Base-by-base conservation (phyloP, 768 basidiomycete species). In the Podaxis sp. region DNA sequence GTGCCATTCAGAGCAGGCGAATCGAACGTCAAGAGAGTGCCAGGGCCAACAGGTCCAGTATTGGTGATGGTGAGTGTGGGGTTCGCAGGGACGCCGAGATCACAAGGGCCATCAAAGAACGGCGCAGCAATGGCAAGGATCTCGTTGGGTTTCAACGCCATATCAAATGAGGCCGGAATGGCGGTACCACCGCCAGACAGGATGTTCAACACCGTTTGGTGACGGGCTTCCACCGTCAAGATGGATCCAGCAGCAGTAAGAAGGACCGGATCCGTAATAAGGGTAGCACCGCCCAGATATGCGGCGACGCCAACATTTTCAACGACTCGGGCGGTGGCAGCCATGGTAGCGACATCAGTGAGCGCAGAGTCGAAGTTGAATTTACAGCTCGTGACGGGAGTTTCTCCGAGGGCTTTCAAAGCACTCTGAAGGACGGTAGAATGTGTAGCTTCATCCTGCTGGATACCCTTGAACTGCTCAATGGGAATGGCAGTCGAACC, bases 211-310 rank as follows among this genome's bases (percentile, higher is more conserved):
- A 94, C 73, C 1, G 88, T 87, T 71, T 89, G 86, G 68, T 95
- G 93, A 52, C 93, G 87, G n/a, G 91, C 88, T 70, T 94, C 93
- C 52, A 91, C 80, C 29, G 91, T 88, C 72, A 90, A 68, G 70
- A 93, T 93, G 25, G 86, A 85, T 7, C 80, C 89, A 43, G 90
- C 91, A n/a, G 84, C 79, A 57, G 81, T 79, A 55, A 91, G 75
- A 60, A 92, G 68, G 25, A 79, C 74, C 13, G 87, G 85, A 66
- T 91, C 85, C 12, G 75, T 71, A 52, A 94, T 64, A 43, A 90
- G 79, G 58, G 82, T 78, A 6, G 89, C 85, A 57, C 84, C 91
- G 61, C 91, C 91, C 27, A 91, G 83, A 75, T 92, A 93, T 2
- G 90, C 92, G 19, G 77, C 72, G 40, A 93, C 90, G 58, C 93